Percentiles rank a stretch among this genome's conserved stretches.
phyloP scores from a whole-genome alignment of 805 yeast genomes.

The Wickerhamiella qilinensis region DNA sequence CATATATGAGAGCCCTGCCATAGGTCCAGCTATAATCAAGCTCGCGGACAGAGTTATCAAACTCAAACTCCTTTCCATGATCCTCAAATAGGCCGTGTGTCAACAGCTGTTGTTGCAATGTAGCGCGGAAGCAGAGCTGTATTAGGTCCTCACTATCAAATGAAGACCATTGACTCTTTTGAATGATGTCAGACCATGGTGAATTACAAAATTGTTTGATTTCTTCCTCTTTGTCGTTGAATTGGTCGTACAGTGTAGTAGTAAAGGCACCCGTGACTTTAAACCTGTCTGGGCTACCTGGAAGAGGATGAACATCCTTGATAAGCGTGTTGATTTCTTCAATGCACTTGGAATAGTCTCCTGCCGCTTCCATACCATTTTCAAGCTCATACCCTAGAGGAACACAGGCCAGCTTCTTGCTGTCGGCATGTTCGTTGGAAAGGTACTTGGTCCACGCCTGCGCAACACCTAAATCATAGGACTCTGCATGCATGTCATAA shows the following conservation, averaged over 20 bases:
- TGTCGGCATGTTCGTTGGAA: background rate
- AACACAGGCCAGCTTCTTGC: conserved; percentile 1
- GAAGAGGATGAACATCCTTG: background rate
- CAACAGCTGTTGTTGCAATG: conserved; percentile 40
- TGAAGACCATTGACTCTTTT: conserved; percentile 8
- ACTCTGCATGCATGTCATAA: conserved; percentile 5
- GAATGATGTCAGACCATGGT: background rate
- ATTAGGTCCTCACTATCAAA: conserved; percentile 20
- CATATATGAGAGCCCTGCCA: conserved; percentile 47
- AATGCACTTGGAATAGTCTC: conserved; percentile 35
- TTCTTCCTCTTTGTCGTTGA: background rate
- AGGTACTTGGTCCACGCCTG: conserved; percentile 3
- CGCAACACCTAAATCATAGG: conserved; percentile 1
- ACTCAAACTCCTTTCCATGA: conserved; percentile 27
- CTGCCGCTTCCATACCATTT: conserved; percentile 26
- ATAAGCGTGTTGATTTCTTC: conserved; percentile 30
- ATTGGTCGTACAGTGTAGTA: background rate
- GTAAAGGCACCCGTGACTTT: conserved; percentile 2
- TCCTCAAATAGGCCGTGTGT: conserved; percentile 48
- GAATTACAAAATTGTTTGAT: background rate
- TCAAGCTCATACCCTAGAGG: background rate
- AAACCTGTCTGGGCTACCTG: background rate
- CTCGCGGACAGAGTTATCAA: conserved; percentile 24
- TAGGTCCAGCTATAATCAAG: conserved; percentile 38
- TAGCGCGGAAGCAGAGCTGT: conserved; percentile 43